Evolutionary conservation across 495 filamentous ascomycete genomes (phyloP), one percentile per base, ranked within the genome.

Genomic region (Letharia columbiana): DNA sequence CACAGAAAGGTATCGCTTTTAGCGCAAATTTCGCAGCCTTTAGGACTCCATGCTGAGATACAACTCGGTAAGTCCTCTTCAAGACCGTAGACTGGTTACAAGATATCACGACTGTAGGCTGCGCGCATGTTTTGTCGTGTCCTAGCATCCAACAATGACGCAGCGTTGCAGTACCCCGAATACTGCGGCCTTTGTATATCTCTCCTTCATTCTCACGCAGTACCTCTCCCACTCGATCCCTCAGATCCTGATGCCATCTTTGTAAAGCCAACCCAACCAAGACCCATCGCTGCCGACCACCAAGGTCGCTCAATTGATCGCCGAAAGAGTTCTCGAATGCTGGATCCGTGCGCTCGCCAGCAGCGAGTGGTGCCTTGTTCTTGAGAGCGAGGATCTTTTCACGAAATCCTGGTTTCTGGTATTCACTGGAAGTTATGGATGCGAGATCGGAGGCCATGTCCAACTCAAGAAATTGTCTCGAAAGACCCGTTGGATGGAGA

Each of bases 91-190:
- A 8, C 47, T 39, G 35, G 17, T 23, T 50, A 15, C 37, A 49
- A 23, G 35, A 63, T 37, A 63, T 63, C 10, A 63, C 61, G 12
- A 56, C 61, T 23, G 61, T 63, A 54, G 61, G 61, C 9, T 63
- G 49, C n/a, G 61, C 61, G 17, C n/a, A 49, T 12, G 47, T 56
- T 37, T 15, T 63, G 8, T 47, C 47, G 23, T 47, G 37, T 37
- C 61, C 61, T 47, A 63, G 28, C 61, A 63, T 63, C 61, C 61
- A 63, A 41, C 61, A 63, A 56, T 39, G 61, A 31, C 33, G 37
- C 15, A 50, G 5, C 20, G 47, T 63, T n/a, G 47, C 18, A 28
- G 28, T 54, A 15, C 28, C 15, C 18, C 37, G 54, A 57, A 57
- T 63, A 31, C 28, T 63, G 15, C n/a, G 49, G 23, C 49, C 61